Conservation (phyloP, 2,329 filamentous ascomycete genomes). For the Fonsecaea pugnacius region DNA sequence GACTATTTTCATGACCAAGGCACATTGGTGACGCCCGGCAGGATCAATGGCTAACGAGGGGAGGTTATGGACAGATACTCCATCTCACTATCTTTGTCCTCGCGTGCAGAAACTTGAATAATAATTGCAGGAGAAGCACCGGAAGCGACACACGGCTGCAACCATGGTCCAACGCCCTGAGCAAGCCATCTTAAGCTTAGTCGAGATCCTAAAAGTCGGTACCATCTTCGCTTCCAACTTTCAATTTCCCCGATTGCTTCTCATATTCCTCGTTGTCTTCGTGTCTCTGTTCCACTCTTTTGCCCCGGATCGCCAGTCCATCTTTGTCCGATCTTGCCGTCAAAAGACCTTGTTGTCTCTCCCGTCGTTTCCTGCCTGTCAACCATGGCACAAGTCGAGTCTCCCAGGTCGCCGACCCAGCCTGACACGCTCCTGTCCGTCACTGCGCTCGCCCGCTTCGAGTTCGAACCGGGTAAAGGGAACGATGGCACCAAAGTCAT, state of each 20-base stretch:
- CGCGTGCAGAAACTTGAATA: neutral
- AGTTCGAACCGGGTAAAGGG: conserved; percentile 76
- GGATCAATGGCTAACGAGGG: neutral
- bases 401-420: conserved; percentile 31
- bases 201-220: conserved; percentile 4
- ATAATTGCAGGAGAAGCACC: too few species aligned
- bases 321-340: conserved; percentile 2
- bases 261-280: neutral
- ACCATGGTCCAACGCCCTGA: neutral
- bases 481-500: conserved; percentile 88
- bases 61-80: neutral
- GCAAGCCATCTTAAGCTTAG: conserved; percentile 3
- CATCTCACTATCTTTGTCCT: conserved; percentile 5
- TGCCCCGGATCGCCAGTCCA: neutral
- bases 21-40: too few species aligned
- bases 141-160: neutral
- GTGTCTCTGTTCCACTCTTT: neutral
- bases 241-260: neutral
- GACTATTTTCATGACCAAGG: too few species aligned
- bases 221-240: conserved; percentile 10
- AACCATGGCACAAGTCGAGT: conserved; percentile 27
- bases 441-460: conserved; percentile 78
- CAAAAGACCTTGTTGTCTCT: neutral
- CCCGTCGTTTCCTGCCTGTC: neutral
- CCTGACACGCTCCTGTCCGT: conserved; percentile 42